These are phyloP conservation scores for Naganishia sp. DNA, from an alignment of 1,284 basidiomycete species.

Conservation along the genomic window DNA sequence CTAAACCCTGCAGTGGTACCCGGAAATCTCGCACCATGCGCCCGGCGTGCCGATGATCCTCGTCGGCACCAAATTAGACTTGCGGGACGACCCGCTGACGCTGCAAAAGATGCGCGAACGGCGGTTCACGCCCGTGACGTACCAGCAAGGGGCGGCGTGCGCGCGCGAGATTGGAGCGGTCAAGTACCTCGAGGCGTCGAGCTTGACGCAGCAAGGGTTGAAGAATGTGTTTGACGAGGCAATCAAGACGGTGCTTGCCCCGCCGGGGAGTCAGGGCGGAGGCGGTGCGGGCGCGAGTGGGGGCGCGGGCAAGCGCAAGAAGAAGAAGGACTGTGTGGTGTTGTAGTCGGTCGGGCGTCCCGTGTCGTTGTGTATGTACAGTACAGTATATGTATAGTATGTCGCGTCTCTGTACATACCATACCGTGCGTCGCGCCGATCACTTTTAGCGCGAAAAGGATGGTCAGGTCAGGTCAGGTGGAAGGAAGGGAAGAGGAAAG, in stretches of 20 bases:
- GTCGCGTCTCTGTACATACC: background rate
- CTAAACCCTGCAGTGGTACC: constrained; percentile 18
- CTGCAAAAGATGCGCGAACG: constrained; percentile 92
- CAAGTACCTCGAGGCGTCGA: constrained; percentile 49
- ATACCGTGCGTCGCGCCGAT: background rate
- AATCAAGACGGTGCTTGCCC: constrained; percentile 30
- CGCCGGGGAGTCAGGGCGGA: background rate
- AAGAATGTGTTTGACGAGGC: constrained; percentile 93
- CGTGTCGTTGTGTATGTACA: background rate
- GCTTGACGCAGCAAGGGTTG: constrained; percentile 94
- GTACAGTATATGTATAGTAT: too few relatives aligned
- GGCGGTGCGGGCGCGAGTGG: background rate
- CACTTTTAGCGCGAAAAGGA: too few relatives aligned
- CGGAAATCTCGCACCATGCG: constrained; percentile 36
- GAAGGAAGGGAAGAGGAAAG: background rate
- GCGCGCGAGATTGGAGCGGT: constrained; percentile 33
- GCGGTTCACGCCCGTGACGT: constrained; percentile 87
- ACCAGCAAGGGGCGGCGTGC: constrained; percentile 38
- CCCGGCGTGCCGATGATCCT: constrained; percentile 46
- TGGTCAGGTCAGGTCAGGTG: background rate
- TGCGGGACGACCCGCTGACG: constrained; percentile 89
- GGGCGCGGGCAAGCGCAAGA: constrained; percentile 12
- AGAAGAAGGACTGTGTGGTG: constrained; percentile 29
- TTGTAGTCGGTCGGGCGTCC: too few relatives aligned
- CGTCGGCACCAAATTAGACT: constrained; percentile 82